phyloP scores from a whole-genome alignment of 345 rosid genomes.

The Ceriops zippeliana region DNA sequence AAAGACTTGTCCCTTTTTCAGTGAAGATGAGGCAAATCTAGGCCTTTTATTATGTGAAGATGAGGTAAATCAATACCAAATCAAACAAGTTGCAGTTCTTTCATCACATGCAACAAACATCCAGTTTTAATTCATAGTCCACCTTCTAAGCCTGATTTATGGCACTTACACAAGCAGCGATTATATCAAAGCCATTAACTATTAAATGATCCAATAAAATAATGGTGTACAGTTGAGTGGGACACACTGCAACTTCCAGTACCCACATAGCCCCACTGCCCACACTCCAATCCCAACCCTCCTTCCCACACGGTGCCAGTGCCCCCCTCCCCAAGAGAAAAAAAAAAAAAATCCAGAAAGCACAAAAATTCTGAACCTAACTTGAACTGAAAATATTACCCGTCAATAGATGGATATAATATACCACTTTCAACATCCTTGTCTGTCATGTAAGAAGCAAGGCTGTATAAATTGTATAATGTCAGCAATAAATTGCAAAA shows the following conservation, averaged over 20 bases:
- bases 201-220: no score
- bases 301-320: no score
- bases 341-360: neutral
- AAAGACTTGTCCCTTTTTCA: neutral
- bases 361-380: neutral
- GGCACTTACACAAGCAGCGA: no score
- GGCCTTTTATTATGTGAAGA: neutral
- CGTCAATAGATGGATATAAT: slow-evolving; percentile 77
- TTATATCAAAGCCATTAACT: no score
- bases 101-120: neutral
- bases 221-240: no score
- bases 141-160: neutral
- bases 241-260: no score
- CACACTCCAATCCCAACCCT: no score
- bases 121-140: neutral
- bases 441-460: slow-evolving; percentile 91
- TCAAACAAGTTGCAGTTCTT: neutral
- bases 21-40: no score
- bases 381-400: slow-evolving; percentile 39
- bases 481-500: slow-evolving; percentile 14
- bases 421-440: slow-evolving; percentile 74
- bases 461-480: slow-evolving; percentile 48
- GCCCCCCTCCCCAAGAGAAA: no score
- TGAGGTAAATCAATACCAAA: neutral
- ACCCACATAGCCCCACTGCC: no score